A percentile compares a stretch with the other conserved stretches of the same genome.
phyloP scores from a whole-genome alignment of 73 alveolate species.

The Tetrahymena borealis region DNA sequence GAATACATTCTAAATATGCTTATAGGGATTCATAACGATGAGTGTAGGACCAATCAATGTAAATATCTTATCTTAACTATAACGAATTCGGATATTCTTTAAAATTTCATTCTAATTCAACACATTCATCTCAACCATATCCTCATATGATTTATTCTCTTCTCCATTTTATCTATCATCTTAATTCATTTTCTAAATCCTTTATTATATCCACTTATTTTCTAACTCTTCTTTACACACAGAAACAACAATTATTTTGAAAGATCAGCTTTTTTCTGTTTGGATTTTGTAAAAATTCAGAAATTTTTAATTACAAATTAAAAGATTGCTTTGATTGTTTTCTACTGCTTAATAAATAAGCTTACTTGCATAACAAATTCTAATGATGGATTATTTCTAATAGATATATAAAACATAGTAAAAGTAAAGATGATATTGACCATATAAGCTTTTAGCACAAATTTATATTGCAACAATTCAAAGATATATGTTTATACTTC shows the following conservation, averaged over 20 bases:
- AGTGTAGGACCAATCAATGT: conserved; percentile 95
- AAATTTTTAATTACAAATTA: too few relatives aligned
- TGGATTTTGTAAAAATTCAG: too few relatives aligned
- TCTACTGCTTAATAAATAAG: not conserved
- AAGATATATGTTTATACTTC: too few relatives aligned
- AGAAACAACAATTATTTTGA: too few relatives aligned
- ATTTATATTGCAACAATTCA: too few relatives aligned
- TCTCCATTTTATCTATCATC: not conserved
- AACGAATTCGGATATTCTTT: conserved; percentile 69
- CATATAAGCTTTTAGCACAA: too few relatives aligned
- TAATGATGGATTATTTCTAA: too few relatives aligned
- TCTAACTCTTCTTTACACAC: too few relatives aligned
- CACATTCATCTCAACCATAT: conserved; percentile 72
- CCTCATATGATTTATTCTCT: conserved; percentile 46
- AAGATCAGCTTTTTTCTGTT: too few relatives aligned
- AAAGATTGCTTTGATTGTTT: not conserved
- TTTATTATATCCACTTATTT: not conserved
- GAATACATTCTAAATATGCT: conserved; percentile 64
- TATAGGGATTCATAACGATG: conserved; percentile 88
- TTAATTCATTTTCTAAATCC: not conserved
- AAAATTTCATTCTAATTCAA: conserved; percentile 69
- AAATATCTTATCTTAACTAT: conserved; percentile 72
- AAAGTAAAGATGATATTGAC: too few relatives aligned
- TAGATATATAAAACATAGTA: too few relatives aligned
- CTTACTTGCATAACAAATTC: not conserved